Evolutionary conservation across 768 basidiomycete genomes (phyloP).

Genomic region (Trichaptum fuscoviolaceum): DNA sequence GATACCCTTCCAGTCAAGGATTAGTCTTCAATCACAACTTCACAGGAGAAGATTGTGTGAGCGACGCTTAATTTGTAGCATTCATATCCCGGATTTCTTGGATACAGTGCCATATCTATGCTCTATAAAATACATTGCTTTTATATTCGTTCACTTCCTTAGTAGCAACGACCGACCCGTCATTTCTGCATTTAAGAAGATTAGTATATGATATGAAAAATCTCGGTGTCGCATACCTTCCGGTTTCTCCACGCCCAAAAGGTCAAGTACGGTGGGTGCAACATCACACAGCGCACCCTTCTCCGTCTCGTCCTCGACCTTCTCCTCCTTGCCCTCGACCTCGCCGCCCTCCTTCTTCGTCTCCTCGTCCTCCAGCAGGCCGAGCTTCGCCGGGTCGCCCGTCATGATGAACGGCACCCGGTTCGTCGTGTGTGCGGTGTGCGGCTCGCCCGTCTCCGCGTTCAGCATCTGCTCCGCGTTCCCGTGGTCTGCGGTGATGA

Average conservation of each 20-base stretch:
- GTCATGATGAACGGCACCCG: constrained; percentile 86
- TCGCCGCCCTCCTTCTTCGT: background rate
- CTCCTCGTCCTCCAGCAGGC: constrained; percentile 40
- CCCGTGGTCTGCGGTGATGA: constrained; percentile 91
- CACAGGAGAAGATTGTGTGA: too few relatives aligned
- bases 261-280: constrained; percentile 79
- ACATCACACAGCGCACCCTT: constrained; percentile 83
- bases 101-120: too few relatives aligned
- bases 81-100: too few relatives aligned
- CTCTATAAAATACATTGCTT: background rate
- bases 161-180: constrained; percentile 25
- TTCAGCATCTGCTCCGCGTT: constrained; percentile 96
- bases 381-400: constrained; percentile 50
- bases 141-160: constrained; percentile 11
- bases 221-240: constrained; percentile 3
- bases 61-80: too few relatives aligned
- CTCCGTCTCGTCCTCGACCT: constrained; percentile 48
- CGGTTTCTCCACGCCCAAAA: constrained; percentile 43
- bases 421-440: constrained; percentile 91
- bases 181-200: constrained; percentile 19
- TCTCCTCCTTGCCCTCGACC: constrained; percentile 25
- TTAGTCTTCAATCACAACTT: too few relatives aligned
- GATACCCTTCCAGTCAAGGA: too few relatives aligned
- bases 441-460: constrained; percentile 74
- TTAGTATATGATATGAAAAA: constrained; percentile 9